phyloP scores from a whole-genome alignment of 2,329 filamentous ascomycete species.

The Falciphora oryzae region DNA sequence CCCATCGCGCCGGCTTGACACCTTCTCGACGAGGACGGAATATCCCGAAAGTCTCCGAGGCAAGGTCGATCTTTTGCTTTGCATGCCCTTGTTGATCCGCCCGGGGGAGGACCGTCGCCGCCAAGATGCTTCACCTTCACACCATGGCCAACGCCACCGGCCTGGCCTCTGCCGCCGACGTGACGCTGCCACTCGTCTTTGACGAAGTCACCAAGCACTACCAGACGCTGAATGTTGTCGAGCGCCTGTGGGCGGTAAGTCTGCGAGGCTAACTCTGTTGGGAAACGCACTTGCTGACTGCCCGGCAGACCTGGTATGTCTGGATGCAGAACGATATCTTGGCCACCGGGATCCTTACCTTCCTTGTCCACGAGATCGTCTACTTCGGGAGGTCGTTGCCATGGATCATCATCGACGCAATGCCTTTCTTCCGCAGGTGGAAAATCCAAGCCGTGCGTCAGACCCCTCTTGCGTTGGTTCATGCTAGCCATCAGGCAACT shows the following conservation, averaged over 20 bases:
- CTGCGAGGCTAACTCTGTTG: conserved; percentile 3
- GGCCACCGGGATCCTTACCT: conserved; percentile 96
- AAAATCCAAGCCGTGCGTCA: conserved; percentile 68
- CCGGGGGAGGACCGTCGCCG: no score
- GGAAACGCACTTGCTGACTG: not conserved
- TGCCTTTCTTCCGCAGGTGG: conserved; percentile 84
- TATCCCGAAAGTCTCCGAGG: not conserved
- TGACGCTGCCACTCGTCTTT: conserved; percentile 37
- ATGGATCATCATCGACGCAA: conserved; percentile 86
- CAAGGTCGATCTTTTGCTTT: not conserved
- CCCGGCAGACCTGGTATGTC: conserved; percentile 74
- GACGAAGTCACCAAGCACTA: conserved; percentile 66
- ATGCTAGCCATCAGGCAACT: not conserved
- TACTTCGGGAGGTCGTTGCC: conserved; percentile 92
- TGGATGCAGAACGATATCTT: conserved; percentile 98
- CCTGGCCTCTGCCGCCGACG: conserved; percentile 2
- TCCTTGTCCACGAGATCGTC: conserved; percentile 85
- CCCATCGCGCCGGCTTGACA: not conserved
- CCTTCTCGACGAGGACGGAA: not conserved
- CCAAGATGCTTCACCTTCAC: not conserved
- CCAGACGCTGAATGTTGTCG: conserved; percentile 77
- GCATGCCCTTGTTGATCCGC: not conserved
- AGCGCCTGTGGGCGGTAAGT: conserved; percentile 80
- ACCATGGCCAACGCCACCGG: conserved; percentile 8
- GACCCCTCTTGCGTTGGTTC: conserved; percentile 16